These are phyloP conservation scores for Marasmius tenuissimus DNA, from an alignment of 1,284 basidiomycete genomes.

Conservation along the genomic window DNA sequence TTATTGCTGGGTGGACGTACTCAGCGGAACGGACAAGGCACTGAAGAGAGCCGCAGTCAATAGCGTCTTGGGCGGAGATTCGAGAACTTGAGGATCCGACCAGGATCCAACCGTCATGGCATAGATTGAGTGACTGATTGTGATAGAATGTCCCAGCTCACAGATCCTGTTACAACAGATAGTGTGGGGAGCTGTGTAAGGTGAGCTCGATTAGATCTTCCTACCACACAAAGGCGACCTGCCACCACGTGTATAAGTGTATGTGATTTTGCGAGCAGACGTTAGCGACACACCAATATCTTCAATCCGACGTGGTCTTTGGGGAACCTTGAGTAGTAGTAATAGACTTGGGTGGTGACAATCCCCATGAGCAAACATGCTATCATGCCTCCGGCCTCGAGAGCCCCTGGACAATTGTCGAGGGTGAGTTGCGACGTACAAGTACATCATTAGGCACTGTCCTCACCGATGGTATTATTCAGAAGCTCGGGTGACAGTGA, in stretches of 20 bases:
- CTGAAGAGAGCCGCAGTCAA: background rate
- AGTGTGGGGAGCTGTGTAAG: background rate
- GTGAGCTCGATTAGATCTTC: background rate
- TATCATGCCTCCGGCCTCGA: constrained; percentile 7
- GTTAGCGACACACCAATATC: constrained; percentile 4
- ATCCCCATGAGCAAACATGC: constrained; percentile 6
- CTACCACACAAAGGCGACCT: constrained; percentile 6
- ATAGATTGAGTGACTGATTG: constrained; percentile 5
- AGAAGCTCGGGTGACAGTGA: background rate
- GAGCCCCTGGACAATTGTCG: background rate
- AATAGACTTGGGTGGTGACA: constrained; percentile 9
- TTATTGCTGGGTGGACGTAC: background rate
- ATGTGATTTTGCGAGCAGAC: too few species aligned
- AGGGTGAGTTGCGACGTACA: background rate
- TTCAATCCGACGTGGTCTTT: constrained; percentile 5
- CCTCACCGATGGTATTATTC: background rate
- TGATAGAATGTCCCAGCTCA: constrained; percentile 8
- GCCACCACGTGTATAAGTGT: too few species aligned
- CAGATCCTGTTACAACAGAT: background rate
- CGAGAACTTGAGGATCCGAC: background rate
- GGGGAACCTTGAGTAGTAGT: constrained; percentile 7
- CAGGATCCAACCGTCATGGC: background rate
- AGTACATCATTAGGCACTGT: background rate
- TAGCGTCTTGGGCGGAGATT: background rate
- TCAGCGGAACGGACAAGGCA: background rate